These are phyloP conservation scores for Gossypium lobatum DNA, from an alignment of 441 rosid species.

Conservation along the genomic window DNA sequence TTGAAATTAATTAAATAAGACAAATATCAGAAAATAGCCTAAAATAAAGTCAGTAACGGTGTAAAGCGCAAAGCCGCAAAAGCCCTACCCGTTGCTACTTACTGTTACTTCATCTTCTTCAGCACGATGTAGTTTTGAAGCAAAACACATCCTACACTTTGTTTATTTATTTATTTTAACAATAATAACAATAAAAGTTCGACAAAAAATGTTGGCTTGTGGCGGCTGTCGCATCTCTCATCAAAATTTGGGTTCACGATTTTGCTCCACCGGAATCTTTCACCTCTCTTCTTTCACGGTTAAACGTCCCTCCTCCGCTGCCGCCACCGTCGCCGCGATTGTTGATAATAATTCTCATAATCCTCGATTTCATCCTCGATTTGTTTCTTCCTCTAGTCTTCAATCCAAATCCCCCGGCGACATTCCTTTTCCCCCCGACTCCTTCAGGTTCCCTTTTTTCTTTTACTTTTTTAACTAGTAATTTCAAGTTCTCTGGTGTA, in stretches of 20 bases:
- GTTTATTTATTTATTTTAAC: not conserved
- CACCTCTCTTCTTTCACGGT: slow-evolving; percentile 31
- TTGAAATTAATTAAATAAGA: too few species aligned
- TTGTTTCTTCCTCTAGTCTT: slow-evolving; percentile 29
- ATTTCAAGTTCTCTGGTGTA: not conserved
- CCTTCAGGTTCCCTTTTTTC: slow-evolving; percentile 40
- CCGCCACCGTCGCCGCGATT: slow-evolving; percentile 9
- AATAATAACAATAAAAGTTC: not conserved
- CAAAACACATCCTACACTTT: too few species aligned
- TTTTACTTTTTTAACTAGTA: too few species aligned
- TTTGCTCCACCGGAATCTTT: slow-evolving; percentile 28
- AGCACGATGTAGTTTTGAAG: not conserved
- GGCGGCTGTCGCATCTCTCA: slow-evolving; percentile 54
- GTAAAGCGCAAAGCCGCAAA: slow-evolving; percentile 11
- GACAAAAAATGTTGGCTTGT: slow-evolving; percentile 37
- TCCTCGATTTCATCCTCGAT: slow-evolving; percentile 24
- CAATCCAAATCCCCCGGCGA: slow-evolving; percentile 36
- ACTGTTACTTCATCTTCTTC: not conserved
- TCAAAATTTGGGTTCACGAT: slow-evolving; percentile 40
- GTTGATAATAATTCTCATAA: slow-evolving; percentile 14
- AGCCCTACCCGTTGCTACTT: slow-evolving; percentile 3
- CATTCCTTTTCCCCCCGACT: slow-evolving; percentile 34
- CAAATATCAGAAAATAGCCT: too few species aligned
- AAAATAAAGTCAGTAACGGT: not conserved
- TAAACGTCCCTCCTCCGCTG: slow-evolving; percentile 24